Percentiles rank a stretch among this genome's conserved stretches.
Evolutionary conservation across 768 basidiomycete species (phyloP).

Genomic region (Macrolepiota albuminosa): DNA sequence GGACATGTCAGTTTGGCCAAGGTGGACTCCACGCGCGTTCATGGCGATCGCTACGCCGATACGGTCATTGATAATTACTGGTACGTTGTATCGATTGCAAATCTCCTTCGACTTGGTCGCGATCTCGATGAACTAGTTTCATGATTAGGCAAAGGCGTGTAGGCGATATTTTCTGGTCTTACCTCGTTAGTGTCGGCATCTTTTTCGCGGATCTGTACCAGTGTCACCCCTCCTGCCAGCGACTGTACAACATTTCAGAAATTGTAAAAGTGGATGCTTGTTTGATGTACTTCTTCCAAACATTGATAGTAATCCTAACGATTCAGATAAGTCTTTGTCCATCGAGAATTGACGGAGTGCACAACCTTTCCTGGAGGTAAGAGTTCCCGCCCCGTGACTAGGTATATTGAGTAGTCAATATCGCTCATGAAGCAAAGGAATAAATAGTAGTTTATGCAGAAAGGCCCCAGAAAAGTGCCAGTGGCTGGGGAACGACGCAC

Average conservation of each 20-base stretch:
- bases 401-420: conserved; percentile 72
- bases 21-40: conserved; percentile 74
- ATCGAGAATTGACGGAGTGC: background rate
- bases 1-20: conserved; percentile 88
- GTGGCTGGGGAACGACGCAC: background rate
- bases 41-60: conserved; percentile 83
- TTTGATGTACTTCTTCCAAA: conserved; percentile 59
- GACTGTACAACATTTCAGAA: conserved; percentile 42
- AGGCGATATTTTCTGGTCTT: conserved; percentile 6
- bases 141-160: background rate
- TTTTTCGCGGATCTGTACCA: conserved; percentile 92
- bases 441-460: background rate
- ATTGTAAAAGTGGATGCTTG: conserved; percentile 1
- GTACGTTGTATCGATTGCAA: conserved; percentile 73
- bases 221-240: conserved; percentile 79
- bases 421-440: conserved; percentile 6
- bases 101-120: conserved; percentile 65
- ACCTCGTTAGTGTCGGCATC: conserved; percentile 76
- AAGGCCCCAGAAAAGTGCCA: background rate
- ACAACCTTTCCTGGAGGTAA: conserved; percentile 72
- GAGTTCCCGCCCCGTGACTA: conserved; percentile 80
- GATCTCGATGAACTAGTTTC: conserved; percentile 66
- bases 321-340: conserved; percentile 2
- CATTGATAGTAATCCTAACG: conserved; percentile 64
- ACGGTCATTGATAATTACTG: conserved; percentile 84